phyloP scores from a whole-genome alignment of 768 basidiomycete species.

The Amyloporia xantha region DNA sequence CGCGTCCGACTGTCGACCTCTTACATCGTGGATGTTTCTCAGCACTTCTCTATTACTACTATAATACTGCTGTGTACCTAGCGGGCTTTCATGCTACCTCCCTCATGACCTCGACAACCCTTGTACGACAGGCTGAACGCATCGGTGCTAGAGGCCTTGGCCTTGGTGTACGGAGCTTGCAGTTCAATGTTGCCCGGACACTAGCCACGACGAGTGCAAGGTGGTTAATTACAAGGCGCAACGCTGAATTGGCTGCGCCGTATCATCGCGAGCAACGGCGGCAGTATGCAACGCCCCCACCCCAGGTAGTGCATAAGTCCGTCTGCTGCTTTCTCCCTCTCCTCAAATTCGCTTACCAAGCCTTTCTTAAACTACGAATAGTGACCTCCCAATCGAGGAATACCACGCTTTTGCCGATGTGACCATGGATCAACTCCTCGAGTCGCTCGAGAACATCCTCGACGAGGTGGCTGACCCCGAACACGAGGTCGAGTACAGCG shows the following conservation, averaged over 20 bases:
- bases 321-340: background rate
- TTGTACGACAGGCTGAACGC: too few relatives aligned
- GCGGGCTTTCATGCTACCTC: background rate
- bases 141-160: too few relatives aligned
- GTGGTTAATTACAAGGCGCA: too few relatives aligned
- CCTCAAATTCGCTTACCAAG: background rate
- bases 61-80: background rate
- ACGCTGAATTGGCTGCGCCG: background rate
- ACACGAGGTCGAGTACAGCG: slow-evolving; percentile 87
- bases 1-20: background rate
- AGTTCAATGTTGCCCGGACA: too few relatives aligned
- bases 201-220: too few relatives aligned
- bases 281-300: slow-evolving; percentile 48
- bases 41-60: background rate
- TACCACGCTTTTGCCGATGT: slow-evolving; percentile 71
- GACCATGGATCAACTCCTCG: slow-evolving; percentile 73
- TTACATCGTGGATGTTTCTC: slow-evolving; percentile 4
- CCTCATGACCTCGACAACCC: background rate
- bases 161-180: too few relatives aligned
- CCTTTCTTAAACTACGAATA: slow-evolving; percentile 14
- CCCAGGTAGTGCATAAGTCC: slow-evolving; percentile 53
- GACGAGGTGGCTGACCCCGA: slow-evolving; percentile 47
- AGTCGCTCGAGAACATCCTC: slow-evolving; percentile 66
- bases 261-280: too few relatives aligned
- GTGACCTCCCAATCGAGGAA: slow-evolving; percentile 49